Evolutionary conservation across 305 asterid species (phyloP).

Genomic region (Fraxinus latifolia): DNA sequence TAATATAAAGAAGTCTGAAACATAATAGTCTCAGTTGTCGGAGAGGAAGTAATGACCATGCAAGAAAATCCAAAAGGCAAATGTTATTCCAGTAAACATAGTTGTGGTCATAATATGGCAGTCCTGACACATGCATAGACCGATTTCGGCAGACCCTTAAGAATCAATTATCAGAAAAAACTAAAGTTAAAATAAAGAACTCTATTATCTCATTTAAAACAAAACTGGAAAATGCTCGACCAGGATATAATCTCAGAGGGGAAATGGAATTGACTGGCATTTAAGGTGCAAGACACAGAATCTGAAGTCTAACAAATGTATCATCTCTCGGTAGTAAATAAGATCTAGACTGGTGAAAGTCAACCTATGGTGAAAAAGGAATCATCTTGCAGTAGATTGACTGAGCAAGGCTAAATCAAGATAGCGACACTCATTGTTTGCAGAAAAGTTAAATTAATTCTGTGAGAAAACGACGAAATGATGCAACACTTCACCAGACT

Average conservation of each 20-base stretch:
- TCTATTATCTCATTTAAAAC: neutral
- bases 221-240: neutral
- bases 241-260: neutral
- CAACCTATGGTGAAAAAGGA: neutral
- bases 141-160: neutral
- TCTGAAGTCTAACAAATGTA: neutral
- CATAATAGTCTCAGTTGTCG: neutral
- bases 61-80: neutral
- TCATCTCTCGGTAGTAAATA: neutral
- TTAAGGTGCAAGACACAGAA: neutral
- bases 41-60: neutral
- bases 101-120: neutral
- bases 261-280: neutral
- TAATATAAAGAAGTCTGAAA: neutral
- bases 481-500: neutral
- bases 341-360: neutral
- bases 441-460: neutral
- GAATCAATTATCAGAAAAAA: neutral
- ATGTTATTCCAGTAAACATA: neutral
- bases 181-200: neutral
- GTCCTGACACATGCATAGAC: neutral
- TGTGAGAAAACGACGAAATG: neutral
- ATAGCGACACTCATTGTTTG: neutral
- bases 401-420: slow-evolving; percentile 12
- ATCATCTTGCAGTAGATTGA: neutral